phyloP scores from a whole-genome alignment of 345 rosid species.

The Viola odorata region DNA sequence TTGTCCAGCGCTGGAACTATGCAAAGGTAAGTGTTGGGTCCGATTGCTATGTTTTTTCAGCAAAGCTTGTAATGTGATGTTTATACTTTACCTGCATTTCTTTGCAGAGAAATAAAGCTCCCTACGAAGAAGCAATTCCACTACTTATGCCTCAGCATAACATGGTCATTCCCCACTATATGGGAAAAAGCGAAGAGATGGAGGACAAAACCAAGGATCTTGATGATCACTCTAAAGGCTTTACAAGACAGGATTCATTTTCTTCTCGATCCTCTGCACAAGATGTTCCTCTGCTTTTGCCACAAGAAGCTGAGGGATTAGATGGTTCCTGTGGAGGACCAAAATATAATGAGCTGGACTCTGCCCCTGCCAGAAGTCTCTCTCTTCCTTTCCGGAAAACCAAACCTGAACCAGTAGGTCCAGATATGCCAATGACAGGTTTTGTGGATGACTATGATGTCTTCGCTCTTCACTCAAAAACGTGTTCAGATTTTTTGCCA shows the following conservation, averaged over 20 bases:
- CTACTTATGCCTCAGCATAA: constrained; percentile 97
- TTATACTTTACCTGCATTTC: constrained; percentile 1
- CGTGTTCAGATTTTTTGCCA: constrained; percentile 20
- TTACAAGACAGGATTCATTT: constrained; percentile 67
- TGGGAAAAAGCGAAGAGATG: constrained; percentile 56
- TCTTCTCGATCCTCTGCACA: constrained; percentile 67
- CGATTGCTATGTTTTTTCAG: constrained; percentile 7
- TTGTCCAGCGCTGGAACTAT: constrained; percentile 99
- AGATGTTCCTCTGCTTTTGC: constrained; percentile 93
- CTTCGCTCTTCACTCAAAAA: constrained; percentile 29
- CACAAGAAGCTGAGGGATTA: constrained; percentile 64
- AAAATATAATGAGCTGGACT: constrained; percentile 37
- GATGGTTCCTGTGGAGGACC: constrained; percentile 37
- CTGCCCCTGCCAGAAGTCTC: constrained; percentile 36
- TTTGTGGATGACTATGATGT: constrained; percentile 71
- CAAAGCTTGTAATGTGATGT: background rate
- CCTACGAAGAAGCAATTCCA: constrained; percentile 88
- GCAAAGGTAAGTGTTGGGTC: constrained; percentile 63
- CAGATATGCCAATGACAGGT: constrained; percentile 76
- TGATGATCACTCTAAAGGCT: constrained; percentile 38
- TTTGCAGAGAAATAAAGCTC: constrained; percentile 90
- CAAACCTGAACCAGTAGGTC: constrained; percentile 42
- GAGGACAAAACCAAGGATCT: constrained; percentile 40
- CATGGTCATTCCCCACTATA: constrained; percentile 96
- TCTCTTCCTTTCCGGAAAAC: constrained; percentile 54